Conservation (phyloP, 2,329 filamentous ascomycete species). For the Aureobasidium zeae region DNA sequence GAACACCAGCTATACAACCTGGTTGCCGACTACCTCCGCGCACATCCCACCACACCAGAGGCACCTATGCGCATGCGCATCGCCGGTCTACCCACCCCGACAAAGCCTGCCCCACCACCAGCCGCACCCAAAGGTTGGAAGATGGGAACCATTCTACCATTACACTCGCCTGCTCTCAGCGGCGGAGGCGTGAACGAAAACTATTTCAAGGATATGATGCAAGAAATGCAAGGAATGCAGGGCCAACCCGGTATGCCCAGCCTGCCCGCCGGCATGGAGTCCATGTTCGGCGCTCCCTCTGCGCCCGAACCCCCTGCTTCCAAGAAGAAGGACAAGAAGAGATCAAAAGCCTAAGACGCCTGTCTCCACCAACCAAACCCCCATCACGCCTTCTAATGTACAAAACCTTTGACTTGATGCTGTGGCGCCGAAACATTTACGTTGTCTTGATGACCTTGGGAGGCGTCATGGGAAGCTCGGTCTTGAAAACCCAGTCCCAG, state of each 20-base stretch:
- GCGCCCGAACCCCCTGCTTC: slow-evolving; percentile 6
- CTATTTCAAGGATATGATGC: slow-evolving; percentile 93
- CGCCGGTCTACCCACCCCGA: slow-evolving; percentile 63
- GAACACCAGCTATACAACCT: slow-evolving; percentile 82
- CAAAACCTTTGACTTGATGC: neutral
- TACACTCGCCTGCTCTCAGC: slow-evolving; percentile 80
- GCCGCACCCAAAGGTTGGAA: slow-evolving; percentile 76
- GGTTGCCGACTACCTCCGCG: slow-evolving; percentile 65
- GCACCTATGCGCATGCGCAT: slow-evolving; percentile 64
- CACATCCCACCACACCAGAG: slow-evolving; percentile 66
- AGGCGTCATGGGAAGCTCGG: slow-evolving; percentile 53
- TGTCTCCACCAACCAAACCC: too few relatives aligned
- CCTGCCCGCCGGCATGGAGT: slow-evolving; percentile 10
- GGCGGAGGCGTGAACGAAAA: slow-evolving; percentile 93
- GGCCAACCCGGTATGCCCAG: slow-evolving; percentile 16
- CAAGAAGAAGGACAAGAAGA: slow-evolving; percentile 16
- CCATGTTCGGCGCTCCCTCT: slow-evolving; percentile 3
- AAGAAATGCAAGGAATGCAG: slow-evolving; percentile 60
- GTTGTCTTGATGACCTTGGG: slow-evolving; percentile 42
- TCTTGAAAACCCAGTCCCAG: slow-evolving; percentile 91
- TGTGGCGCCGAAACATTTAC: slow-evolving; percentile 19
- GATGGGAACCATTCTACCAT: slow-evolving; percentile 71
- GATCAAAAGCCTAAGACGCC: slow-evolving; percentile 8
- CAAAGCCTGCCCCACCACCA: slow-evolving; percentile 48
- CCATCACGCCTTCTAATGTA: neutral